Evolutionary conservation across 495 filamentous ascomycete genomes (phyloP).

Genomic region (Penicillium bialowiezense): DNA sequence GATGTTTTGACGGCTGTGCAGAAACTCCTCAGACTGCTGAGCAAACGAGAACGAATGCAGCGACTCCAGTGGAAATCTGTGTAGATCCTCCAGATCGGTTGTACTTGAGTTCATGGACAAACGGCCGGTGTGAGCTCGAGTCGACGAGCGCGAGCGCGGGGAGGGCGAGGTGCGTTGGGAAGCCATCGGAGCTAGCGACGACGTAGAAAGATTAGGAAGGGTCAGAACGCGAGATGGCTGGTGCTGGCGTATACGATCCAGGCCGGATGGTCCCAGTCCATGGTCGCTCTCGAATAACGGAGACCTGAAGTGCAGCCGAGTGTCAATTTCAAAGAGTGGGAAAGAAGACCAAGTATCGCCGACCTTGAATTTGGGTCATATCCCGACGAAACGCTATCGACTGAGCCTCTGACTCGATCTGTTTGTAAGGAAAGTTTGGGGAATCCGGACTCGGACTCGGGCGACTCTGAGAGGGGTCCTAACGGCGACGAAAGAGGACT

Average conservation of each 20-base stretch:
- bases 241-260: constrained; percentile 90
- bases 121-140: constrained; percentile 51
- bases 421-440: constrained; percentile 56
- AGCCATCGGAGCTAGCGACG: constrained; percentile 52
- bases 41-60: constrained; percentile 98
- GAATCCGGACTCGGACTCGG: constrained; percentile 42
- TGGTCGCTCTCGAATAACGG: constrained; percentile 61
- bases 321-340: constrained; percentile 43
- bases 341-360: constrained; percentile 31
- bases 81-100: constrained; percentile 81
- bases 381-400: constrained; percentile 39
- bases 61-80: constrained; percentile 90
- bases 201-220: constrained; percentile 61
- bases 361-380: constrained; percentile 46
- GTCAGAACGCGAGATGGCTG: constrained; percentile 64
- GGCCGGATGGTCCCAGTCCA: constrained; percentile 67
- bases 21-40: constrained; percentile 86
- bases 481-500: constrained; percentile 49
- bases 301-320: constrained; percentile 48
- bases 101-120: constrained; percentile 63
- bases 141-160: constrained; percentile 47
- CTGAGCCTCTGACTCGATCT: constrained; percentile 39
- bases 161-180: constrained; percentile 62
- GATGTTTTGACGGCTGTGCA: constrained; percentile 89
- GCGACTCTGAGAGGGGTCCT: constrained; percentile 41